Evolutionary conservation across 1,284 basidiomycete species (phyloP), one percentile per base, ranked within the genome.

Genomic region (Neotropicomus parvogracilis): DNA sequence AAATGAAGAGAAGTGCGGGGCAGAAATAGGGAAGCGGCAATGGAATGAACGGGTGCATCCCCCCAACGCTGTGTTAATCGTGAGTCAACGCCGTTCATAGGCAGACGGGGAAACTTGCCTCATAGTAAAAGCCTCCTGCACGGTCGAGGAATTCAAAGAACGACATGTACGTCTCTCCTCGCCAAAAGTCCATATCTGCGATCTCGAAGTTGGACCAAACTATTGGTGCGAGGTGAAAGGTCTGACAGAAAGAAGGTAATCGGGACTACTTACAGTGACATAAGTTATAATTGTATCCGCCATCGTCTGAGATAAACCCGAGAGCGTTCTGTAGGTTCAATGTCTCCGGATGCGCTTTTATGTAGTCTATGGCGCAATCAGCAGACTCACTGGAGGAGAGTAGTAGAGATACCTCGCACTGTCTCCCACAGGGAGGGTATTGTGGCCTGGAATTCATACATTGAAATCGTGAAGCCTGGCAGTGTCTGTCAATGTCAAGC

Each of bases 141-240:
- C 71, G 67, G 53, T 95, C 92, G 8, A 95, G 75, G 59, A 78
- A 77, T 20, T 87, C 75, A 61, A 95, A 95, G 71, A 85, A 95
- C 39, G 80, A 77, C 58, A 74, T 76, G 66, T 95, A 95, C 0
- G 85, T 80, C 53, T 89, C 78, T 6, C 77, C 72, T 45, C 92
- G 73, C 84, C 88, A 92, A 66, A 94, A 92, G 54, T 86, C 80
- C 75, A 86, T 79, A 60, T 85, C 81, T 8, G 80, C 90, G 38
- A 95, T 91, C 67, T 95, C 91, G 53, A 92, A 91, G 66, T 90
- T 91, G 58, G 79, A 85, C 85, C 88, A 90, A 65, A 82, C 85
- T 87, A 21, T 50, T 14, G 11, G 50, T 29, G 33, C 31, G 21
- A 13, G 21, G 7, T 36, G 40, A 37, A 44, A 13, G 45, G 43